Conservation (phyloP, 2,329 filamentous ascomycete species). For the Penicillium italicum region DNA sequence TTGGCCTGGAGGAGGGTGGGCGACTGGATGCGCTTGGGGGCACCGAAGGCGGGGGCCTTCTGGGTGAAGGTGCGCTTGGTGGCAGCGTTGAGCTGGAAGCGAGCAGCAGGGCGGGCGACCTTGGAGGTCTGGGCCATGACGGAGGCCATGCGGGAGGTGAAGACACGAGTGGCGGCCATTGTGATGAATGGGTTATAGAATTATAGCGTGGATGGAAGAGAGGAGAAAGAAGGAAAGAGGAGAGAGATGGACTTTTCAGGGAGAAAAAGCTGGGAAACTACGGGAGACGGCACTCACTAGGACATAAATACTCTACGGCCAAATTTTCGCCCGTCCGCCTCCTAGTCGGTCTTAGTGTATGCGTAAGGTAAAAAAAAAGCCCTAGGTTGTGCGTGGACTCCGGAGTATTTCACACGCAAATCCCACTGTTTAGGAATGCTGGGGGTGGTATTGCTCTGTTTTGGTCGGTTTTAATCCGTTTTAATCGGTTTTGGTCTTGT, state of each 20-base stretch:
- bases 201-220: conserved; percentile 22
- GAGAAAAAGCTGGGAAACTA: conserved; percentile 38
- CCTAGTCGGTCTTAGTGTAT: conserved; percentile 33
- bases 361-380: conserved; percentile 22
- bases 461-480: neutral
- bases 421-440: conserved; percentile 20
- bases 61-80: conserved; percentile 67
- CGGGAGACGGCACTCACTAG: conserved; percentile 28
- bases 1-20: conserved; percentile 64
- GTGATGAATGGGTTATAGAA: conserved; percentile 52
- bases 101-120: conserved; percentile 72
- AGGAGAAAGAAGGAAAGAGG: conserved; percentile 25
- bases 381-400: conserved; percentile 27
- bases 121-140: conserved; percentile 68
- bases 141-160: conserved; percentile 69
- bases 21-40: conserved; percentile 70
- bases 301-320: conserved; percentile 39
- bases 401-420: conserved; percentile 20
- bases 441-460: conserved; percentile 9
- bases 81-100: conserved; percentile 59
- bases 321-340: conserved; percentile 38
- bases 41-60: conserved; percentile 54
- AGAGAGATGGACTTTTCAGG: conserved; percentile 31
- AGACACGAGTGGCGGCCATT: conserved; percentile 76
- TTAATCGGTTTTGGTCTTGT: neutral